These are phyloP conservation scores for Cadophora malorum DNA, from an alignment of 2,329 filamentous ascomycete species.

Conservation along the genomic window DNA sequence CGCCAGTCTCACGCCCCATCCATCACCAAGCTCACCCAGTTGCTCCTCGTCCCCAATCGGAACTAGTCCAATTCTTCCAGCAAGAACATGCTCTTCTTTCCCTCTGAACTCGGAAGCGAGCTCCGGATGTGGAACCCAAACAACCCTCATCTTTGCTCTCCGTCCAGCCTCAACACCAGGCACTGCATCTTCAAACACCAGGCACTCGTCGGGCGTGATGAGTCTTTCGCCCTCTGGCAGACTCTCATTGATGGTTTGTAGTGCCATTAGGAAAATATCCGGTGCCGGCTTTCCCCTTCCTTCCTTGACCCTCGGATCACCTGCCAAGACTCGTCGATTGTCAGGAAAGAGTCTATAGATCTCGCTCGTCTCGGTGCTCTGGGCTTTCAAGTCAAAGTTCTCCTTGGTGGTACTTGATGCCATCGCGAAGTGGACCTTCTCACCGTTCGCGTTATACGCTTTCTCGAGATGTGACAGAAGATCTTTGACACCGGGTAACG, in stretches of 20 bases:
- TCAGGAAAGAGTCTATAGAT: conserved; percentile 69
- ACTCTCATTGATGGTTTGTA: conserved; percentile 81
- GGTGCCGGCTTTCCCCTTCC: conserved; percentile 90
- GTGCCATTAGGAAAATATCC: conserved; percentile 91
- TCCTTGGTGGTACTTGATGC: conserved; percentile 70
- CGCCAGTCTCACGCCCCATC: conserved; percentile 47
- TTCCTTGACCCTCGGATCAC: conserved; percentile 76
- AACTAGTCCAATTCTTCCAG: conserved; percentile 56
- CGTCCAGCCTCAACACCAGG: conserved; percentile 89
- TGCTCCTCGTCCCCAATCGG: conserved; percentile 57
- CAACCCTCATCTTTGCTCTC: conserved; percentile 89
- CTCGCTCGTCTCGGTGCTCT: conserved; percentile 56
- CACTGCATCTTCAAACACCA: conserved; percentile 95
- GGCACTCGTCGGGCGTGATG: conserved; percentile 82
- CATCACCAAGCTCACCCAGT: conserved; percentile 48
- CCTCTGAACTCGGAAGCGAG: conserved; percentile 77
- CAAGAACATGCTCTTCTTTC: conserved; percentile 79
- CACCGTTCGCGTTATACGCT: conserved; percentile 43
- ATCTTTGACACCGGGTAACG: conserved; percentile 77
- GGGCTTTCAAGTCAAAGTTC: conserved; percentile 47
- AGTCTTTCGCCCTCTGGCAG: conserved; percentile 65
- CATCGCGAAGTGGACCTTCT: conserved; percentile 75
- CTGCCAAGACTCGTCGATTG: conserved; percentile 77
- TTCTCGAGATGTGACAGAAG: conserved; percentile 65
- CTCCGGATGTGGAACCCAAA: conserved; percentile 87